Conservation (phyloP, 225 moss, liverwort and hornwort genomes). For the Sphagnum contortum region DNA sequence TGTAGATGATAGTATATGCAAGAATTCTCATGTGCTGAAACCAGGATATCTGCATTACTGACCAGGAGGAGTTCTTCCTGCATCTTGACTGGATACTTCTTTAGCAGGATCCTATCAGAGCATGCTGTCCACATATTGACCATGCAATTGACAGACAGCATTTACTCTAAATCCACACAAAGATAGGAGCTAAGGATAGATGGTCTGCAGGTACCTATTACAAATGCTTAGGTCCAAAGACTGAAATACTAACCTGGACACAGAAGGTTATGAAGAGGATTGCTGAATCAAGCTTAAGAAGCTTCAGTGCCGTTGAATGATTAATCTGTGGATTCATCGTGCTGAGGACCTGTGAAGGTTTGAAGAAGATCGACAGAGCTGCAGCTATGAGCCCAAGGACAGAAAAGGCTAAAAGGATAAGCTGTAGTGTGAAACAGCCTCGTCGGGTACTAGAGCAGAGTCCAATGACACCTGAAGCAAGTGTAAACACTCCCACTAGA, state of each 20-base stretch:
- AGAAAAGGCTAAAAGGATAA: conserved; percentile 43
- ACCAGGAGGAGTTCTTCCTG: too few relatives aligned
- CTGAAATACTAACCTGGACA: conserved; percentile 13
- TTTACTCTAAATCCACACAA: too few relatives aligned
- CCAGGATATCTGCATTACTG: too few relatives aligned
- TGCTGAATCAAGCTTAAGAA: conserved; percentile 21
- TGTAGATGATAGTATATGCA: too few relatives aligned
- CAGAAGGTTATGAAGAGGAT: conserved; percentile 28
- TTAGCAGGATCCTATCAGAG: too few relatives aligned
- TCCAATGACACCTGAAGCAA: conserved; percentile 39
- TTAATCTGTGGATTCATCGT: conserved; percentile 17
- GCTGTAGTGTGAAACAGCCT: conserved; percentile 51
- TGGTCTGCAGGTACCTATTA: too few relatives aligned
- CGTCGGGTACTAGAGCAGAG: conserved; percentile 46
- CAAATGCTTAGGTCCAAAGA: too few relatives aligned
- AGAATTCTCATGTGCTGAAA: too few relatives aligned
- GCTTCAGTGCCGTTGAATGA: conserved; percentile 7
- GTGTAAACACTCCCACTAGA: conserved; percentile 35
- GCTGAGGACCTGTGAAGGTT: conserved; percentile 12
- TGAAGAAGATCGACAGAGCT: conserved; percentile 35
- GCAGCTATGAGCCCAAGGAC: conserved; percentile 46
- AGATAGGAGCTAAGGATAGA: too few relatives aligned
- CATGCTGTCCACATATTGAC: too few relatives aligned
- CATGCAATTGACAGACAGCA: too few relatives aligned
- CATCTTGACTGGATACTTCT: too few relatives aligned